Evolutionary conservation across 1,284 basidiomycete species (phyloP).

Genomic region (Pseudozyma flocculosa): DNA sequence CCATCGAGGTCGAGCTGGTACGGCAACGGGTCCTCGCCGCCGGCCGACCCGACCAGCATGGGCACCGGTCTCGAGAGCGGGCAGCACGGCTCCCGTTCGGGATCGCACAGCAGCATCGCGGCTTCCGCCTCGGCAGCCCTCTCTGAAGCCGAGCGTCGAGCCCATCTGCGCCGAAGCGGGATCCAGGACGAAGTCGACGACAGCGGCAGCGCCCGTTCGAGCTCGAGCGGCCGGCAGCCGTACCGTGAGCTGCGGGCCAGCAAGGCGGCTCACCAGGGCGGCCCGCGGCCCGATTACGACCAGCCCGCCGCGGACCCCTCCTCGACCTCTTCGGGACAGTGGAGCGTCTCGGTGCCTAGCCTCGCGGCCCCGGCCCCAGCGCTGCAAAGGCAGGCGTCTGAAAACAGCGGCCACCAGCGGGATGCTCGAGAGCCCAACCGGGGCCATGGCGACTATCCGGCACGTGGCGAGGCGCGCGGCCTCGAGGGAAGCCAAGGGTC

Average conservation of each 20-base stretch:
- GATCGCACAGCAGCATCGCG: too few relatives aligned
- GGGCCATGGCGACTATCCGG: too few relatives aligned
- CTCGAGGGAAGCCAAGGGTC: too few relatives aligned
- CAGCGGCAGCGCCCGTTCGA: slow-evolving; percentile 27
- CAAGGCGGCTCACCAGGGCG: slow-evolving; percentile 5
- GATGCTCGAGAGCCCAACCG: too few relatives aligned
- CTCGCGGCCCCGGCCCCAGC: slow-evolving; percentile 33
- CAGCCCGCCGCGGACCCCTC: too few relatives aligned
- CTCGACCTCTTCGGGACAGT: slow-evolving; percentile 18
- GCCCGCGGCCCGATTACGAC: too few relatives aligned
- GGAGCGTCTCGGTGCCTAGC: slow-evolving; percentile 29
- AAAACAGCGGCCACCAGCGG: too few relatives aligned
- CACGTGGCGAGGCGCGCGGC: too few relatives aligned
- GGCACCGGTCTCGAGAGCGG: slow-evolving; percentile 29
- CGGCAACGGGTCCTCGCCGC: slow-evolving; percentile 15
- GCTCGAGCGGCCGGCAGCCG: slow-evolving; percentile 24
- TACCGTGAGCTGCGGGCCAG: slow-evolving; percentile 27
- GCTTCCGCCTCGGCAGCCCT: too few relatives aligned
- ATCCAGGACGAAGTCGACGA: slow-evolving; percentile 25
- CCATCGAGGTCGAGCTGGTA: slow-evolving; percentile 32
- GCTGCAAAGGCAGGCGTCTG: slow-evolving; percentile 8
- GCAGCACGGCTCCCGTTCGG: too few relatives aligned
- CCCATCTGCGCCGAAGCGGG: not conserved
- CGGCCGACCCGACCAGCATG: slow-evolving; percentile 32
- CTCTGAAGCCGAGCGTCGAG: not conserved